Base-by-base conservation (phyloP, 495 filamentous ascomycete genomes). In the Annulohypoxylon stygium region DNA sequence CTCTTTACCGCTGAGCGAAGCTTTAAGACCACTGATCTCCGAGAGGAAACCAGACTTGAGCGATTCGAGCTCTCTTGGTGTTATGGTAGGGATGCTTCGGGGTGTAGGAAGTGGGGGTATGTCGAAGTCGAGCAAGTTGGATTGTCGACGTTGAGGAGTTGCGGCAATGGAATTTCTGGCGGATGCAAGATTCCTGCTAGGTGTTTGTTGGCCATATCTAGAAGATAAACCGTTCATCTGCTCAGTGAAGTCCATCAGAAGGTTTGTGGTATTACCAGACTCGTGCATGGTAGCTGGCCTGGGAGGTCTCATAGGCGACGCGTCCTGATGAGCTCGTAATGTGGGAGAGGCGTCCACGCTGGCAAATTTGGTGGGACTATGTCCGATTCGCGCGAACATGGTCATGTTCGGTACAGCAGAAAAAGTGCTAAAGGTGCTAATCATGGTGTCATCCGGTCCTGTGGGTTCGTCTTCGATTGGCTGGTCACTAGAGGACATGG, bases 371-470 rank as follows among this genome's bases (percentile, higher is more conserved):
- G 80, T 81, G 57, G 85, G 85, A 43, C 81, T 86, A 43, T 89
- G 89, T 63, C 88, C 87, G 68, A 94, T 80, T 39, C 89, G 88
- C 8, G 93, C 91, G 75, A 97, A 93, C 71, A 90, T 87, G n/a
- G 93, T 96, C 89, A 96, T 90, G 67, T 96, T 93, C 26, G 93
- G 93, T 47, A 97, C 88, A 0, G 93, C 92, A 3, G 94, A 97
- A 80, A 97, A 97, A 12, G 86, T 88, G 80, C 93, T 97, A 75
- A 96, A 92, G 45, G 90, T 91, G 80, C 83, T 85, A 36, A 81
- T 70, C 82, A 85, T 83, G 18, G 92, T 95, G 72, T 97, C 94
- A 74, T 97, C 93, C 67, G 81, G 72, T 55, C 82, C 79, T 9
- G 74, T 62, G n/a, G 79, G 76, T 50, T 85, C 84, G 0, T 76